These are phyloP conservation scores for Biscutella laevigata DNA, from an alignment of 441 rosid genomes.

Conservation along the genomic window DNA sequence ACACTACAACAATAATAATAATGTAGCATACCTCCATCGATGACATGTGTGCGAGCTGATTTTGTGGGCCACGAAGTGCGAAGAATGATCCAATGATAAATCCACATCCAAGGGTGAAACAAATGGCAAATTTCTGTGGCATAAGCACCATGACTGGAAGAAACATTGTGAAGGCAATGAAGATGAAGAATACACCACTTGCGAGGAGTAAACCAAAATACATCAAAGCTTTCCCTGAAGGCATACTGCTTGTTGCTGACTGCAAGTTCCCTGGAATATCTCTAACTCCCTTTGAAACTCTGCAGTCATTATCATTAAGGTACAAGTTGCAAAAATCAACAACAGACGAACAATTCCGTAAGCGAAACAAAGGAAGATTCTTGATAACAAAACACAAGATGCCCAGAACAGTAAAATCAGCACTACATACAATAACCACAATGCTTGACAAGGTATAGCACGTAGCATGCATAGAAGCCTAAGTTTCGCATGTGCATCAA, in stretches of 20 bases:
- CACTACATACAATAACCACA: neutral
- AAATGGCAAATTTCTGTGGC: conserved; percentile 75
- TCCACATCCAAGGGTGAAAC: conserved; percentile 66
- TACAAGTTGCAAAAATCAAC: conserved; percentile 6
- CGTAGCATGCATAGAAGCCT: neutral
- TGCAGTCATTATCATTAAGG: conserved; percentile 20
- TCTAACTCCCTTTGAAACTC: conserved; percentile 70
- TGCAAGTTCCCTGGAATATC: conserved; percentile 60
- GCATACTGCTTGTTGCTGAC: conserved; percentile 57
- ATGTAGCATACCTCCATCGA: conserved; percentile 47
- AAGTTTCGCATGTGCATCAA: neutral
- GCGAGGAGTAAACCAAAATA: conserved; percentile 62
- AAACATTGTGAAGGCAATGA: conserved; percentile 68
- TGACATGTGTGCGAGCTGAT: conserved; percentile 58
- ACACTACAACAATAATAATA: neutral
- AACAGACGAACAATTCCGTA: neutral
- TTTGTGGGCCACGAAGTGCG: conserved; percentile 58
- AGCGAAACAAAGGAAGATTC: neutral
- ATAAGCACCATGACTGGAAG: conserved; percentile 70
- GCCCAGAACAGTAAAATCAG: neutral
- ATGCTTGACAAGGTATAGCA: neutral
- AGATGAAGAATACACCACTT: conserved; percentile 54
- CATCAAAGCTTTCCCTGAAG: conserved; percentile 65
- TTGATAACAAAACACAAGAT: conserved; percentile 1
- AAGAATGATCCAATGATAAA: conserved; percentile 67